Evolutionary conservation across 306 rosid genomes (phyloP).

Genomic region (Sicyos baderoa): DNA sequence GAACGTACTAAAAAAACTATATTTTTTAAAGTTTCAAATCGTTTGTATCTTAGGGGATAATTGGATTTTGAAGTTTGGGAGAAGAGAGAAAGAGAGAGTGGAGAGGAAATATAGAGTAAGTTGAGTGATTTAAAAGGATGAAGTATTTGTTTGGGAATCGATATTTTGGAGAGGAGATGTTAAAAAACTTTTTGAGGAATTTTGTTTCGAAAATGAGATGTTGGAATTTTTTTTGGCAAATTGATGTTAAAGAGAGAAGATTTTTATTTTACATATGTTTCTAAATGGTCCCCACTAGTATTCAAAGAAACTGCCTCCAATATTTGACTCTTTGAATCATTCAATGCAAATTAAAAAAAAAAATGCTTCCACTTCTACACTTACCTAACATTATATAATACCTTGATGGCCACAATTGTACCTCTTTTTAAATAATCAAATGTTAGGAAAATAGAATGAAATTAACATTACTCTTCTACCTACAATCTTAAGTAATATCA

Average conservation of each 20-base stretch:
- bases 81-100: too few relatives aligned
- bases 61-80: too few relatives aligned
- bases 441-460: neutral
- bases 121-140: too few relatives aligned
- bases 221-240: neutral
- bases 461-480: neutral
- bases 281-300: neutral
- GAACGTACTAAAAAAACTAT: too few relatives aligned
- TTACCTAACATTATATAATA: slow-evolving; percentile 4
- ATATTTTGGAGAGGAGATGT: too few relatives aligned
- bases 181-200: too few relatives aligned
- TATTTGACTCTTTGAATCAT: neutral
- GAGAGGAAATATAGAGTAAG: too few relatives aligned
- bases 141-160: too few relatives aligned
- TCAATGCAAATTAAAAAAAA: neutral
- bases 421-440: slow-evolving; percentile 3
- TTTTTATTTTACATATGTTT: neutral
- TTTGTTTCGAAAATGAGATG: too few relatives aligned
- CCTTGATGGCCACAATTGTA: neutral
- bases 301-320: neutral
- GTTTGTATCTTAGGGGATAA: too few relatives aligned
- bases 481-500: neutral
- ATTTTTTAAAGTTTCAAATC: too few relatives aligned
- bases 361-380: neutral
- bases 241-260: too few relatives aligned